Base-by-base conservation (phyloP, 495 filamentous ascomycete genomes). In the Hypoxylon crocopeplum region DNA sequence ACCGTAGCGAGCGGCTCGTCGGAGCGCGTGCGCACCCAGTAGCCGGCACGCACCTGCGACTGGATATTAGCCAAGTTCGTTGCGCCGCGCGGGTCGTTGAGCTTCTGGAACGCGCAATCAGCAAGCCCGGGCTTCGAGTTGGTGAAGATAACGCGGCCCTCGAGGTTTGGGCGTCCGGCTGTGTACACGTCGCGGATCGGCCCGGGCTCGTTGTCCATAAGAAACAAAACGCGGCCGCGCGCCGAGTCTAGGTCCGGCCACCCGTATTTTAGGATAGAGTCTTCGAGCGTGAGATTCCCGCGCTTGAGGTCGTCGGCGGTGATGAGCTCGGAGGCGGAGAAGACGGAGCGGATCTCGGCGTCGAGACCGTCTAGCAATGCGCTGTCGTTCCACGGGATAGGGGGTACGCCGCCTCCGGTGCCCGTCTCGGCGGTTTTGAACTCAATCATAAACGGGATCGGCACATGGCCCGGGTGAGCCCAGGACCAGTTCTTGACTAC, bases 371-470 rank as follows among this genome's bases (percentile, higher is more conserved):
- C 63, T 20, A 59, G 46, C 10, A 54, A 36, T 2, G 39, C 46
- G 1, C 12, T 49, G 25, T 60, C 48, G 45, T 59, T 56, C 61
- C 61, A 60, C 2, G 41, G 36, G 5, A 59, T 15, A 6, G 44
- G 41, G 13, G 49, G 37, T 10, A 51, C 56, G 15, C 45, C 38
- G 37, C 56, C 56, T 20, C 48, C 48, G 15, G 48, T 42, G 11
- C 45, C 37, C 24, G 33, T 27, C 8, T 59, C 61, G 3, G 55
- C 59, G 6, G 51, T 61, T 34, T 67, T 69, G 40, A 67, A 59
- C 47, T 71, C 69, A 1, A 69, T 65, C 53, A 66, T 67, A 34
- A 71, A 64, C 11, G 66, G 62, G 42, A 71, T 64, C 7, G 66
- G 66, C 21, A 69, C 57, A 41, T 68, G 66, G 16, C 42, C 47